Base-by-base conservation (phyloP, 2,329 filamentous ascomycete species). In the Fusarium neocosmosporiellum region DNA sequence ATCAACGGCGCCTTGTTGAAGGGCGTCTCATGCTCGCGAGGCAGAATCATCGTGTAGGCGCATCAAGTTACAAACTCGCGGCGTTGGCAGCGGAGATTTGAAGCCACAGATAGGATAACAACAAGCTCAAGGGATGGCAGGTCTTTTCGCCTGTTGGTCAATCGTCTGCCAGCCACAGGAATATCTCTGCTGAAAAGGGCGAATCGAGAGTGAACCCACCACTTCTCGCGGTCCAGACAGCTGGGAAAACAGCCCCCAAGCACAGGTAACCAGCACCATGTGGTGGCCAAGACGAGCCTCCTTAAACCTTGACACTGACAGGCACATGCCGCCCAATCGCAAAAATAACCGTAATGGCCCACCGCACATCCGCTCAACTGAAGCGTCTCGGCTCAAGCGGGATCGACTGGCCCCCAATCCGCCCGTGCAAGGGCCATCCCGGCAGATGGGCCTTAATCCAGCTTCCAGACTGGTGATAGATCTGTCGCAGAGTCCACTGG, bases 1-100 rank as follows among this genome's bases (percentile, higher is more conserved):
- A 77, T 68, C 14, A 77, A 39, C 50, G 73, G 75, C 63, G 73
- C 63, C 61, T 77, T 77, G 66, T 76, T 76, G 41, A 63, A 70
- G 22, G 72, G 63, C 27, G 73, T 75, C 46, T 74, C 73, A 31
- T 64, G 59, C 59, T 77, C 75, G 20, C 75, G 69, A 20, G 69
- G 63, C 33, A 65, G 41, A 48, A 70, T 13, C 63, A 70, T 63
- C 5, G 46, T 50, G 62, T 22, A 7, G 29, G 13, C 13, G 59
- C 46, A 54, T 50, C n/a, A 54, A 37, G 43, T 31, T 54, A 34
- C 18, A n/a, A 7, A 31, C 4, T 53, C 46, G 27, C 27, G n/a
- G 46, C 27, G 46, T 53, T 53, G 46, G 18, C 27, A 20, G 46
- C 29, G 27, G 37, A 46, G 39, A 60, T 48, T 48, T n/a, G 27